Base-by-base conservation (phyloP, 306 rosid genomes). In the Quercus robur region DNA sequence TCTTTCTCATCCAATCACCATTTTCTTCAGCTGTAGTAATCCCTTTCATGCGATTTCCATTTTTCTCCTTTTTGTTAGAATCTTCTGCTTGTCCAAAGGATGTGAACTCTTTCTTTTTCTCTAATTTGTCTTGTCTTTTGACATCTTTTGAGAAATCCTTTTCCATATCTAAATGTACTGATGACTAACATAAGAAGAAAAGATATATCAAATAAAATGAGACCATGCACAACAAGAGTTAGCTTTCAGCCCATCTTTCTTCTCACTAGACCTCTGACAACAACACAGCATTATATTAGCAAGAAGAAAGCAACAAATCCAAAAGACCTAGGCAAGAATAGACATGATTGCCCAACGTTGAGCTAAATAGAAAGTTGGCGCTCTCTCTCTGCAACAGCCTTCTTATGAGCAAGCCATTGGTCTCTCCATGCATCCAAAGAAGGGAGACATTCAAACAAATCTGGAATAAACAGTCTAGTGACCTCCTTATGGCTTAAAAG, bases 201-300 rank as follows among this genome's bases (percentile, higher is more conserved):
- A 12, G 41, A 9, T 5, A 73, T 19, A 9, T 11, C 66, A 64
- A n/a, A 76, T 41, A 62, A 38, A 78, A 30, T 59, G 80, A 52
- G 63, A 80, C 49, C 44, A 66, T 56, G n/a, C 2, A 25, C 46
- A 67, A 76, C 28, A 20, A 28, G 30, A 33, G 38, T 72, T 80
- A 83, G 88, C 91, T 88, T 84, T 82, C 54, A 56, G 55, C 61
- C 38, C 86, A 69, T 88, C 89, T 81, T 87, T 86, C 58, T 55
- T 58, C 25, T 76, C 89, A 63, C 78, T 81, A 17, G 83, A 76
- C 80, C 72, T 79, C 88, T 79, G 88, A 17, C 57, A 44, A 81
- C 23, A 81, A 61, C 14, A 20, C 67, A 77, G 18, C 21, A 26
- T 28, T 56, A 73, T 12, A 12, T 75, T 33, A 74, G 71, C 26